Base-by-base conservation (phyloP, 768 basidiomycete genomes). In the Calocybe cyanea region DNA sequence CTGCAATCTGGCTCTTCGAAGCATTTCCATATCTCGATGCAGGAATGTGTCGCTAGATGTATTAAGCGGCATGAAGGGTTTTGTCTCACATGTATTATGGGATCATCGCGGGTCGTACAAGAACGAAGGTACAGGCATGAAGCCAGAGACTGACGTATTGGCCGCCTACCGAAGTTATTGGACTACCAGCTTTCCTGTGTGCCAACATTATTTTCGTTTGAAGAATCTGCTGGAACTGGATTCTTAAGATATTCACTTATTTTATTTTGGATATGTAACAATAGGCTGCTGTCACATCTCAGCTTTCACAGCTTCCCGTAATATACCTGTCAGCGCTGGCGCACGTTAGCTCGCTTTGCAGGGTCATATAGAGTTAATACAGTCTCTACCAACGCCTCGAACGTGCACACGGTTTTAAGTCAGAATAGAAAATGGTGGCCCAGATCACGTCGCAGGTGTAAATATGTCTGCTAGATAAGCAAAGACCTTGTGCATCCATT, bases 1-100 rank as follows among this genome's bases (percentile, higher is more conserved):
- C 30, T 63, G 63, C 38, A 56, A 52, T 17, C 40, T 63, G 8
- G 54, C 50, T 31, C 41, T 68, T 10, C 61, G 69, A 25, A 70
- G 68, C 43, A 44, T 71, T n/a, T 66, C 64, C 28, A 57, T 72
- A 40, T 58, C 66, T 4, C 55, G 57, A 1, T 71, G 69, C 46
- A 50, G 53, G 18, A 60, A 59, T 40, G 63, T 68, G 21, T 40
- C 57, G 20, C 47, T 55, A 47, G 48, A 49, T 15, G 50, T 60
- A 17, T 50, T 67, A 9, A 52, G 57, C 7, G 57, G 62, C 9
- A 49, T 65, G 8, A 53, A 54, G 28, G 57, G 53, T 42, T 51
- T 55, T 23, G 65, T 69, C 14, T 52, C 60, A n/a, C 55, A 68
- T 54, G 54, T 69, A 15, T 32, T 48, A 1, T 70, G 64, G 60